These are phyloP conservation scores for Xylariaceae sp. DNA, from an alignment of 2,329 filamentous ascomycete species.

Conservation along the genomic window DNA sequence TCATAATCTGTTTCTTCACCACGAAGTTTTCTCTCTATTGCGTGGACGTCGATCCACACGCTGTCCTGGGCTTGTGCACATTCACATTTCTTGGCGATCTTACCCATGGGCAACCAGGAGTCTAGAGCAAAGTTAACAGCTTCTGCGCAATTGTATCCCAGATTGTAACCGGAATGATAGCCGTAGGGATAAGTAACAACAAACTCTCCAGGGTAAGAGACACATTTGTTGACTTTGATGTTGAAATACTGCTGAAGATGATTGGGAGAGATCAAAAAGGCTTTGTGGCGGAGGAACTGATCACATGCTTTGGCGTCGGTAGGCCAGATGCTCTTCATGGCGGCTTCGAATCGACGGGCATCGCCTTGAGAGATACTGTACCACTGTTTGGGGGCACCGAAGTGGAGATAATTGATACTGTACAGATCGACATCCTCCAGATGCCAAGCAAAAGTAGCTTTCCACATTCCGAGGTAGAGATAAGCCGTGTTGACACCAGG, in stretches of 20 bases:
- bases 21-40: constrained; percentile 89
- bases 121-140: constrained; percentile 98
- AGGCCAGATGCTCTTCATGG: constrained; percentile 95
- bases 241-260: constrained; percentile 84
- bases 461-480: constrained; percentile 98
- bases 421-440: constrained; percentile 97
- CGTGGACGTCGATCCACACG: constrained; percentile 95
- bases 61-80: constrained; percentile 94
- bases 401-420: constrained; percentile 99
- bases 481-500: constrained; percentile 98
- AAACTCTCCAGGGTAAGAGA: constrained; percentile 95
- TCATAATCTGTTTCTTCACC: constrained; percentile 86
- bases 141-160: constrained; percentile 98
- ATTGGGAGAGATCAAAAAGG: constrained; percentile 90
- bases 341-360: constrained; percentile 85
- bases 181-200: constrained; percentile 98
- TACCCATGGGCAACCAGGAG: constrained; percentile 91
- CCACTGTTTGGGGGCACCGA: constrained; percentile 98
- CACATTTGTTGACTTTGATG: constrained; percentile 93
- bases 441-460: constrained; percentile 98
- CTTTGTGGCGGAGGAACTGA: constrained; percentile 96
- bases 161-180: constrained; percentile 96
- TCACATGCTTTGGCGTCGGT: constrained; percentile 92
- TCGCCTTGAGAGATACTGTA: constrained; percentile 98
- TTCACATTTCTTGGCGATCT: constrained; percentile 94